Conservation (phyloP, 2,329 filamentous ascomycete genomes). For the Colletotrichum truncatum region DNA sequence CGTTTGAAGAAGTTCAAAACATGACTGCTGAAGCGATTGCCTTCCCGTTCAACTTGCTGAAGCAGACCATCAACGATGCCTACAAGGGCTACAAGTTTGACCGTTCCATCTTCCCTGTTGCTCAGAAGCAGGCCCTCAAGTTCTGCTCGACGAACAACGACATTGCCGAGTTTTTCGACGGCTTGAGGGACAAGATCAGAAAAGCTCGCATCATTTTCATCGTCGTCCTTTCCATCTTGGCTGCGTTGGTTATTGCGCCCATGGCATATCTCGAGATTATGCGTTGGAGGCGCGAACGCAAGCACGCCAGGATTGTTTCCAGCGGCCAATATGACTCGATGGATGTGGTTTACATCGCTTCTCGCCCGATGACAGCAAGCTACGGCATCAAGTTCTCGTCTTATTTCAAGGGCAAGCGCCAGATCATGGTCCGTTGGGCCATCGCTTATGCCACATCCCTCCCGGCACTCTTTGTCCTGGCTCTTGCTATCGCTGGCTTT, state of each 20-base stretch:
- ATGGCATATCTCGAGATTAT: slow-evolving; percentile 85
- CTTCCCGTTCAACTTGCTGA: slow-evolving; percentile 84
- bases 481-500: slow-evolving; percentile 82
- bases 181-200: slow-evolving; percentile 71
- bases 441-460: slow-evolving; percentile 88
- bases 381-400: slow-evolving; percentile 76
- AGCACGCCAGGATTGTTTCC: slow-evolving; percentile 73
- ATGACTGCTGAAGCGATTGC: slow-evolving; percentile 79
- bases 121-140: slow-evolving; percentile 80
- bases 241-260: slow-evolving; percentile 76
- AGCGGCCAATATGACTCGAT: slow-evolving; percentile 78
- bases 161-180: slow-evolving; percentile 85
- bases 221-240: slow-evolving; percentile 75
- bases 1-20: slow-evolving; percentile 85
- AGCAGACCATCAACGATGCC: slow-evolving; percentile 74
- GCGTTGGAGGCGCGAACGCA: slow-evolving; percentile 77
- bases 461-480: slow-evolving; percentile 86
- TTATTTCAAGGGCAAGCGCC: slow-evolving; percentile 70
- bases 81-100: slow-evolving; percentile 83
- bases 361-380: slow-evolving; percentile 78
- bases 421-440: slow-evolving; percentile 82
- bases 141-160: slow-evolving; percentile 90
- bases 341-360: slow-evolving; percentile 89
- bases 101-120: slow-evolving; percentile 80
- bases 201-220: slow-evolving; percentile 80